Evolutionary conservation across 1,139 yeast species (phyloP), one percentile per base, ranked within the genome.

Genomic region (Yamadazyma taylorii): DNA sequence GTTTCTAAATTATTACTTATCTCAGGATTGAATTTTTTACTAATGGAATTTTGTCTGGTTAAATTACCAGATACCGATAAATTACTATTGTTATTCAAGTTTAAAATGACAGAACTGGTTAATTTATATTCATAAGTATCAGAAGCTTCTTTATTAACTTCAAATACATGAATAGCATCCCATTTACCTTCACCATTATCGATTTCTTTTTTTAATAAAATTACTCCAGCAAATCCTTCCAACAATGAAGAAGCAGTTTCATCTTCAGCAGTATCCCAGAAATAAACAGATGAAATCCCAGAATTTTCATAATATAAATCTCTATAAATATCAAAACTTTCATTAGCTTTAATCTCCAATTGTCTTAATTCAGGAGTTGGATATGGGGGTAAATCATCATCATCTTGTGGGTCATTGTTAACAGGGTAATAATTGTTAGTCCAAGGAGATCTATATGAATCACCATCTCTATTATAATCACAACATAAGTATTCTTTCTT

Each of bases 261-360:
- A 29, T 70, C 79, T 30, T 79, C 86, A 24, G 63, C 67, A 5
- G 80, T 75, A 52, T 87, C 95, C 98, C 98, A 92, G 35, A 92
- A 69, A 57, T 92, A 92, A n/a, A 85, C 95, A 40, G 92, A 82
- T 2, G 95, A 84, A 31, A 85, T 73, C 2, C 76, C 77, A 14
- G 96, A 94, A 25, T 97, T 97, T 59, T 90, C 97, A 59, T 89
- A 92, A 66, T 92, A 92, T 51, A 92, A 66, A 57, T 92, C 98
- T 46, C 97, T 74, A 64, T 92, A 92, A 28, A 92, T 77, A 54
- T 90, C 97, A 59, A 92, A 88, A 8, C 97, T 85, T 46, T 88
- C 94, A 59, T 92, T 92, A 45, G 95, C 92, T 48, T 81, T 73
- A 19, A 77, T 58, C 61, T 92, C 98, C 51, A 92, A 67, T 51